These are phyloP conservation scores for Vaccinium macrocarpon DNA, from an alignment of 148 eudicot genomes.

Conservation along the genomic window DNA sequence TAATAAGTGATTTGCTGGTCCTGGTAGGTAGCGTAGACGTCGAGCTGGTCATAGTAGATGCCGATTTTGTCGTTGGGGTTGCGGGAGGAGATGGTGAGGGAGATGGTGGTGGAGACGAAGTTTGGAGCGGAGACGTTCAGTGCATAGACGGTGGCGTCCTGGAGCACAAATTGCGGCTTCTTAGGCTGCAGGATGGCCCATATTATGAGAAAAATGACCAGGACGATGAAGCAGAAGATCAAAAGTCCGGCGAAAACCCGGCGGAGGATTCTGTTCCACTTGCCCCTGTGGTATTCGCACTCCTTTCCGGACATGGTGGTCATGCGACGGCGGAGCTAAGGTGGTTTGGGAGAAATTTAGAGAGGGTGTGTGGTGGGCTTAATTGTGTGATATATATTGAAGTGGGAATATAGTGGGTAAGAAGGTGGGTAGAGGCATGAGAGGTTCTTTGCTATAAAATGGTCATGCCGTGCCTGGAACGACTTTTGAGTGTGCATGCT, in stretches of 20 bases:
- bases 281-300: constrained; percentile 37
- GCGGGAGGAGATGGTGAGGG: constrained; percentile 14
- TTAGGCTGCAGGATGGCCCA: constrained; percentile 44
- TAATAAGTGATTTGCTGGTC: constrained; percentile 48
- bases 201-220: constrained; percentile 28
- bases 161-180: constrained; percentile 40
- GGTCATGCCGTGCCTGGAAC: background rate
- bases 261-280: constrained; percentile 12
- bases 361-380: background rate
- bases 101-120: constrained; percentile 21
- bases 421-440: background rate
- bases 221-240: constrained; percentile 7
- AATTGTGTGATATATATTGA: too few species aligned
- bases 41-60: constrained; percentile 42
- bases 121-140: constrained; percentile 36
- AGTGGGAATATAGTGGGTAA: background rate
- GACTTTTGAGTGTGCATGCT: background rate
- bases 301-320: constrained; percentile 28
- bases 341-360: background rate
- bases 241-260: constrained; percentile 13
- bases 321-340: background rate
- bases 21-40: constrained; percentile 34
- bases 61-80: constrained; percentile 49
- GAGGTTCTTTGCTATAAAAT: background rate
- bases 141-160: constrained; percentile 42